Base-by-base conservation (phyloP, 768 basidiomycete species). In the Lentinula detonsa region DNA sequence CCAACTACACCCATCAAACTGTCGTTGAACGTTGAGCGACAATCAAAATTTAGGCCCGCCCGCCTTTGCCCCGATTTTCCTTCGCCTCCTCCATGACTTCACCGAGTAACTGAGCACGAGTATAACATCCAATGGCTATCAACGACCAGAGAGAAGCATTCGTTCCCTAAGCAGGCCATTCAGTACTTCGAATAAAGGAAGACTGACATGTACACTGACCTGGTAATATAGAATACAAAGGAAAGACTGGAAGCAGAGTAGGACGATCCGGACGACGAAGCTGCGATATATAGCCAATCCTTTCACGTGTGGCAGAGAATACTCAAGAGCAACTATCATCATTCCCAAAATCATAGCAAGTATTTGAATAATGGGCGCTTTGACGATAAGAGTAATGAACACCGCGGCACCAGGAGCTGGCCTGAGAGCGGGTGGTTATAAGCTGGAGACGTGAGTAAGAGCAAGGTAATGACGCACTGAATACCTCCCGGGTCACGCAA, bases 91-190 rank as follows among this genome's bases (percentile, higher is more conserved):
- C 79, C 76, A 91, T 87, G 58, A 69, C 76, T 75, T 95, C 93
- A 68, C 87, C 89, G 18, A 82, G 77, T 62, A 80, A 71, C 45
- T 85, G 75, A 11, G 91, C 90, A 59, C 86, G 81, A 13, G 73
- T 72, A 67, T 93, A 96, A 68, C 86, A 86, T 59, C 79, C 63
- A 28, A 81, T 77, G 16, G 91, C 88, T 67, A 93, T 81, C 54
- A 91, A 68, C 23, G 90, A 92, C 80, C 85, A 97, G 54, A 95
- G 72, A 11, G 87, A 86, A 31, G 85, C 88, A 68, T 93, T 93
- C 37, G 90, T 90, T 46, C 93, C 93, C 91, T 95, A 61, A n/a
- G 39, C 7, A 40, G 21, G 28, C n/a, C 31, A 33, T 42, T 31
- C 4, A 54, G n/a, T 33, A 49, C 52, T 21, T 33, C 53, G 59